Base-by-base conservation (phyloP, 2,329 filamentous ascomycete species). In the Penicillium digitatum region DNA sequence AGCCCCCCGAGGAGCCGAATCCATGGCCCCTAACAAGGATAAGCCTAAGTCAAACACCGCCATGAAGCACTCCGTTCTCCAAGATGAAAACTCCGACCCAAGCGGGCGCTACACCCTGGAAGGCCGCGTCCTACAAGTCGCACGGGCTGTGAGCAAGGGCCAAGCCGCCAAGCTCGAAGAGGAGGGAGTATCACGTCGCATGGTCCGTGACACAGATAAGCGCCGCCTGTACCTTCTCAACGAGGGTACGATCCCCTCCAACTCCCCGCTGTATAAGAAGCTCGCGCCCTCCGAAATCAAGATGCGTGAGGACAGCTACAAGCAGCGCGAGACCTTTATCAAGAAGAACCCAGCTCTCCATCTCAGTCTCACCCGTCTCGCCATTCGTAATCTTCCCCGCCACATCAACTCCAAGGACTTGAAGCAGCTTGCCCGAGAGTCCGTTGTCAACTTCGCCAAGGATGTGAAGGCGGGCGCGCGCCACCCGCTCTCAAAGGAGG, bases 361-460 rank as follows among this genome's bases (percentile, higher is more conserved):
- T 72, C 76, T 99, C 50, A 94, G 88, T 72, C 79, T 99, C 48
- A 96, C 91, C 8, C 88, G 94, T 66, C 83, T 99, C 31, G 93
- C 93, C 1, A 79, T 99, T 53, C 89, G 94, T 64, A 99, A 99
- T 70, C 82, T 99, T 5, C 94, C 94, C 3, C 86, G 89, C 59
- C 86, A 87, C 68, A 80, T 96, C 60, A 87, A 82, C 24, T 89
- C 89, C 24, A 97, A 95, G 73, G 89, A 90, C 51, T 81, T 99
- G 48, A 99, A 99, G 72, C 87, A 89, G 39, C 82, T 99, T 43
- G 94, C 94, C 11, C 85, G 94, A 61, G 84, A 94, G 72, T 94
- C 90, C n/a, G 84, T 96, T 12, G 94, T 97, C 46, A 92, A 90
- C 0, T 99, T 99, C 67, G 92, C 94, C 38, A 88, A 81, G 58